phyloP scores from a whole-genome alignment of 2,329 filamentous ascomycete species.

The Ascochyta pisi region DNA sequence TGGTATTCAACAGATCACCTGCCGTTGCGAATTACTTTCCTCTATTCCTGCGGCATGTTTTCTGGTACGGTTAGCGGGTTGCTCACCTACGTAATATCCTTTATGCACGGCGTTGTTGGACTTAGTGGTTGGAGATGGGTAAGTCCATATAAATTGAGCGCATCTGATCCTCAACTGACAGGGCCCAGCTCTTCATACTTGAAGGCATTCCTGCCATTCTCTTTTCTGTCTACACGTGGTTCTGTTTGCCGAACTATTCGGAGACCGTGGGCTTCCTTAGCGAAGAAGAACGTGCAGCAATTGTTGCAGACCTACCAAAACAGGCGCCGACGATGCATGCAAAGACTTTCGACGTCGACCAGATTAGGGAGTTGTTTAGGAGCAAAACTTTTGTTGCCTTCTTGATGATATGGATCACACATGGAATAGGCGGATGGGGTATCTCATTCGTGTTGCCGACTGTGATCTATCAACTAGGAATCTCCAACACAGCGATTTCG shows the following conservation, averaged over 20 bases:
- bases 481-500: constrained; percentile 27
- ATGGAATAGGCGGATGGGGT: constrained; percentile 33
- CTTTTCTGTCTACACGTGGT: constrained; percentile 24
- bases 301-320: constrained; percentile 27
- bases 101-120: constrained; percentile 62
- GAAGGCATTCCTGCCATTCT: constrained; percentile 30
- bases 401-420: constrained; percentile 34
- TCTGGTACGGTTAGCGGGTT: constrained; percentile 66
- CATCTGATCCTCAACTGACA: neutral
- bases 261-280: constrained; percentile 25
- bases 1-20: constrained; percentile 65
- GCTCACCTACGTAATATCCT: constrained; percentile 63
- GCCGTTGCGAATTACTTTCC: constrained; percentile 62
- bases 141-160: neutral
- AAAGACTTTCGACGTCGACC: constrained; percentile 32
- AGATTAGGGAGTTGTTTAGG: constrained; percentile 26
- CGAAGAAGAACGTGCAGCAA: constrained; percentile 25
- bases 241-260: constrained; percentile 32
- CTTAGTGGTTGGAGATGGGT: constrained; percentile 45
- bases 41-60: constrained; percentile 63
- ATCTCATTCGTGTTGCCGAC: constrained; percentile 34
- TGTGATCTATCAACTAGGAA: constrained; percentile 30
- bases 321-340: constrained; percentile 31
- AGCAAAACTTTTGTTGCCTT: constrained; percentile 30
- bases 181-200: constrained; percentile 29